phyloP scores from a whole-genome alignment of 2,329 filamentous ascomycete genomes.

The Clonostachys rhizophaga region DNA sequence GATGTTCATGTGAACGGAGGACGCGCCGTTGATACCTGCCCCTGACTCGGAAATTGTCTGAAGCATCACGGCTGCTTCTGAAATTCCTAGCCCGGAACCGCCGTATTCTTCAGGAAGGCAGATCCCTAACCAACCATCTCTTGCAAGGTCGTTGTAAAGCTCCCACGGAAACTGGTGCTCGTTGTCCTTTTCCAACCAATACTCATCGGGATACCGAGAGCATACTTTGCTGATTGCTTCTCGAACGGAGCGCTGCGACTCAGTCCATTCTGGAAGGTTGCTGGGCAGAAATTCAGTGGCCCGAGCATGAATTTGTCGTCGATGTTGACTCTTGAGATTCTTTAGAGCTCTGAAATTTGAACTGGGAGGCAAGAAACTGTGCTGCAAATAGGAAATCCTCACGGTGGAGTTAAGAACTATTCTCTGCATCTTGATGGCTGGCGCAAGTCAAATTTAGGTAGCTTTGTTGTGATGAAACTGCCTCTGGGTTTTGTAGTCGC shows the following conservation, averaged over 20 bases:
- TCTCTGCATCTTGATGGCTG: no score
- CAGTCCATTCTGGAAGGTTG: constrained; percentile 53
- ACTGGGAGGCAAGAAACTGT: no score
- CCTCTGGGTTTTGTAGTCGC: no score
- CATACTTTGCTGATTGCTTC: constrained; percentile 69
- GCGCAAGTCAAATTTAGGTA: no score
- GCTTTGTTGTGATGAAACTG: no score
- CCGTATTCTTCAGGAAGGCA: constrained; percentile 71
- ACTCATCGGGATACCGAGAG: constrained; percentile 65
- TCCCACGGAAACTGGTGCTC: constrained; percentile 66
- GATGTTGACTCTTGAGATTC: no score
- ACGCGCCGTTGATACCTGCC: constrained; percentile 69
- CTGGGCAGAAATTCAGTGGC: constrained; percentile 51
- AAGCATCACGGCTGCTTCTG: constrained; percentile 83
- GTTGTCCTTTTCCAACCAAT: constrained; percentile 73
- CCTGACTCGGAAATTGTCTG: constrained; percentile 76
- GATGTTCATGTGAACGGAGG: constrained; percentile 60
- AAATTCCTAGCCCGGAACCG: constrained; percentile 71
- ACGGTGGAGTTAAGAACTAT: no score
- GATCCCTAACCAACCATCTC: constrained; percentile 77
- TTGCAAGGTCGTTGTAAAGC: constrained; percentile 69
- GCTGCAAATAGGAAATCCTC: no score
- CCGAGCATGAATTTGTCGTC: not conserved
- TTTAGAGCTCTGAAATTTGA: no score
- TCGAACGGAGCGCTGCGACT: constrained; percentile 67